These are phyloP conservation scores for Hawksworthiomyces lignivorus DNA, from an alignment of 2,329 filamentous ascomycete genomes.

Conservation along the genomic window DNA sequence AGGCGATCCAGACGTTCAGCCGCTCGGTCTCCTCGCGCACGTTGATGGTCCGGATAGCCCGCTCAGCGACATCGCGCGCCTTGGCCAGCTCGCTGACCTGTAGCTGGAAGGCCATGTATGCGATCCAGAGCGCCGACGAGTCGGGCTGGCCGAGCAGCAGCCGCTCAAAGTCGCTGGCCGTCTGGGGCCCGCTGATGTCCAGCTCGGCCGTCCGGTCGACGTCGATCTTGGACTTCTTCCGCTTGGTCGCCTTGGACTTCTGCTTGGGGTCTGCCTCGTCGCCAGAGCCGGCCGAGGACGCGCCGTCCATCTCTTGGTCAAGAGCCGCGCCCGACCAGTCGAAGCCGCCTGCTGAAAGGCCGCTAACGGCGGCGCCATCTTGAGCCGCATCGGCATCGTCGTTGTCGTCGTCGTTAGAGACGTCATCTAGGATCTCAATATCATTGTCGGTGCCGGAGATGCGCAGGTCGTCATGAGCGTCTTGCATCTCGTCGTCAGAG, in stretches of 20 bases:
- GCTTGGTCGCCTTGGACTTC: slow-evolving; percentile 46
- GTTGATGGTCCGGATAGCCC: slow-evolving; percentile 84
- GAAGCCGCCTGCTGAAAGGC: slow-evolving; percentile 68
- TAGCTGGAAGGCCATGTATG: slow-evolving; percentile 98
- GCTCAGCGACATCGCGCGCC: slow-evolving; percentile 81
- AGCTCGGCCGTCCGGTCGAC: slow-evolving; percentile 89
- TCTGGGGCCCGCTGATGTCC: slow-evolving; percentile 80
- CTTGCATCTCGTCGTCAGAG: slow-evolving; percentile 41
- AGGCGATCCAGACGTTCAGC: slow-evolving; percentile 88
- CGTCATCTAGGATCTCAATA: neutral
- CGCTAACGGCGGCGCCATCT: slow-evolving; percentile 33
- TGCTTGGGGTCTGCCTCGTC: slow-evolving; percentile 13
- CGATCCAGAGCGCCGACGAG: slow-evolving; percentile 87
- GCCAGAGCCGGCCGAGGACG: slow-evolving; percentile 36
- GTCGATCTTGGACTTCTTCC: slow-evolving; percentile 72
- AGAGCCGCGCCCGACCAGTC: slow-evolving; percentile 76
- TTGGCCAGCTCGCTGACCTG: slow-evolving; percentile 83
- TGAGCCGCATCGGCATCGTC: slow-evolving; percentile 18
- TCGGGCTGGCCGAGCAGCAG: slow-evolving; percentile 87
- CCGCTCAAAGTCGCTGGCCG: slow-evolving; percentile 85
- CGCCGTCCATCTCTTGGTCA: slow-evolving; percentile 43
- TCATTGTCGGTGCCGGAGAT: slow-evolving; percentile 38
- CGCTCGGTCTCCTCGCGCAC: slow-evolving; percentile 89
- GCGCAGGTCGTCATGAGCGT: slow-evolving; percentile 34
- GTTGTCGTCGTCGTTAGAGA: slow-evolving; percentile 30